Conservation (phyloP, 73 alveolate genomes). For the Paramecium sonneborni region DNA sequence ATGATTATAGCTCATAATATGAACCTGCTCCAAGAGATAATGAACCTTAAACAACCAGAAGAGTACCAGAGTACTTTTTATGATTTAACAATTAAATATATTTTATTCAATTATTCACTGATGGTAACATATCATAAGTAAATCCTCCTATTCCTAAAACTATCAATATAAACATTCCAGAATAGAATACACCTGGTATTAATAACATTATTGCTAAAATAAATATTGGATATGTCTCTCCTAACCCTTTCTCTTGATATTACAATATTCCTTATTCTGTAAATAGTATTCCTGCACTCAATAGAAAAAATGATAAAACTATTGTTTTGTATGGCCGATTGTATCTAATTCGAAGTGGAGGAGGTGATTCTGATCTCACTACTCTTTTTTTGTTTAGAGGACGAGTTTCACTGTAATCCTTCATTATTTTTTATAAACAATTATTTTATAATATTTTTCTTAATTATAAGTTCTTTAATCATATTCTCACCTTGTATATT, state of each 20-base stretch:
- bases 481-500: no score
- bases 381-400: conserved; percentile 24
- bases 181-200: conserved; percentile 34
- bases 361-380: conserved; percentile 52
- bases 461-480: neutral
- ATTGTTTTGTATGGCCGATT: conserved; percentile 45
- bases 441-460: neutral
- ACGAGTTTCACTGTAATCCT: neutral
- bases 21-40: conserved; percentile 71
- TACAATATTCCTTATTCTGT: neutral
- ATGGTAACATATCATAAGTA: conserved; percentile 46
- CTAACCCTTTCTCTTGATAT: neutral
- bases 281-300: conserved; percentile 41
- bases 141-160: conserved; percentile 24
- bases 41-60: conserved; percentile 67
- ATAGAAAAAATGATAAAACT: neutral
- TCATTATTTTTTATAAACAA: neutral
- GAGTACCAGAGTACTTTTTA: conserved; percentile 70
- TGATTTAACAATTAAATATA: conserved; percentile 42
- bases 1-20: conserved; percentile 52
- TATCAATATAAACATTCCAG: neutral
- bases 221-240: conserved; percentile 35
- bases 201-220: conserved; percentile 10
- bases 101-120: conserved; percentile 24
- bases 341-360: conserved; percentile 25